Conservation (phyloP, 1,139 yeast species). For the Pichia sp. region DNA sequence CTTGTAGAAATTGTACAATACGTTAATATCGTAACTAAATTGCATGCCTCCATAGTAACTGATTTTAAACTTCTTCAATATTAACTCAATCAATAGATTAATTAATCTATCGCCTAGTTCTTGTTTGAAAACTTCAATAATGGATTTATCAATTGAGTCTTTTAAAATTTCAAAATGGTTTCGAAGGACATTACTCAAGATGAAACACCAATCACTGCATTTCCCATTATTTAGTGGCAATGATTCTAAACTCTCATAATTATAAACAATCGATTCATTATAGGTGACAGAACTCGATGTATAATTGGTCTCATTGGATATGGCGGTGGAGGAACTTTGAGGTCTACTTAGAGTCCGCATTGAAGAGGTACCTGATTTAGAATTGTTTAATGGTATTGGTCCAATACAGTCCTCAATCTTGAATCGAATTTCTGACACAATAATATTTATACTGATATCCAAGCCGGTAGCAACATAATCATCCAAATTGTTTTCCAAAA, state of each 20-base stretch:
- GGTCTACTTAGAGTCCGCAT: neutral
- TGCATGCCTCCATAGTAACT: conserved; percentile 79
- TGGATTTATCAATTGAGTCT: conserved; percentile 81
- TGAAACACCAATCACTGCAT: conserved; percentile 64
- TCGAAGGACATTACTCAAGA: conserved; percentile 52
- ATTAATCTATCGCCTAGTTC: conserved; percentile 88
- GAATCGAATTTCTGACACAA: conserved; percentile 57
- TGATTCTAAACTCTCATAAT: conserved; percentile 20
- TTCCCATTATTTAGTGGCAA: conserved; percentile 14
- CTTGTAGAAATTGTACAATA: conserved; percentile 63
- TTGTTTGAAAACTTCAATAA: conserved; percentile 88
- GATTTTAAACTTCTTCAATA: conserved; percentile 57
- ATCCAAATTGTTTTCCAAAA: conserved; percentile 74
- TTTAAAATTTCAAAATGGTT: conserved; percentile 70
- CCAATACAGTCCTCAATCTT: conserved; percentile 12
- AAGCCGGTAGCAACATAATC: conserved; percentile 89
- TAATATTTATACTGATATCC: conserved; percentile 80
- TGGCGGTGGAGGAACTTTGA: conserved; percentile 6
- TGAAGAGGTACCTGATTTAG: conserved; percentile 6
- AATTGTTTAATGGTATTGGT: conserved; percentile 6
- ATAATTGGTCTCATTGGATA: neutral
- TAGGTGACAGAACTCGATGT: neutral
- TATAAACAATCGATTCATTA: conserved; percentile 25
- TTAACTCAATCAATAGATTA: conserved; percentile 62
- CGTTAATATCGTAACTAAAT: conserved; percentile 66